These are phyloP conservation scores for Alternaria triticimaculans DNA, from an alignment of 2,329 filamentous ascomycete genomes.

Conservation along the genomic window DNA sequence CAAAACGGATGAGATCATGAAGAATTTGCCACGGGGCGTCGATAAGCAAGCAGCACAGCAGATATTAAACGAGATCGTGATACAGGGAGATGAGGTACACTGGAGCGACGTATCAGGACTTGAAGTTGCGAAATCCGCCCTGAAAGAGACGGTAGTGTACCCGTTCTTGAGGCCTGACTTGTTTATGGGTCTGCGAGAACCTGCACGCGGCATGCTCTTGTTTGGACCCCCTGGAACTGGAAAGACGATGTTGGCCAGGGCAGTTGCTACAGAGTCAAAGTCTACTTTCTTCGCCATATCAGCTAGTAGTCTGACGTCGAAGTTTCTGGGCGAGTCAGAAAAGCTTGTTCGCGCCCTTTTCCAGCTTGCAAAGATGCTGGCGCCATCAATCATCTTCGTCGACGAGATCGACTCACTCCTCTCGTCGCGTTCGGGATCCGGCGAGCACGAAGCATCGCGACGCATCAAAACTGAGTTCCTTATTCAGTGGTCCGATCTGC, in stretches of 20 bases:
- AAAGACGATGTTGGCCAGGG: constrained; percentile 96
- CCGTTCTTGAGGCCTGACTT: constrained; percentile 93
- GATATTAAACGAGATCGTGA: constrained; percentile 94
- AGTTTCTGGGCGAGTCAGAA: constrained; percentile 95
- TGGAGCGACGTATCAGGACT: constrained; percentile 94
- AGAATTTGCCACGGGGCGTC: constrained; percentile 79
- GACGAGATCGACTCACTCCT: constrained; percentile 97
- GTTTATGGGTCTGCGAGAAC: constrained; percentile 94
- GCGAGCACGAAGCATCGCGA: constrained; percentile 90
- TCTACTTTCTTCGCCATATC: constrained; percentile 98
- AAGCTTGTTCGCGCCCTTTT: constrained; percentile 95
- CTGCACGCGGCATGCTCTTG: constrained; percentile 90
- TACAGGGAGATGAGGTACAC: constrained; percentile 91
- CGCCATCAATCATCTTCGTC: constrained; percentile 96
- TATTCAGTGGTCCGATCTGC: constrained; percentile 95
- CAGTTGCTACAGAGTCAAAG: constrained; percentile 91
- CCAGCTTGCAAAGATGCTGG: constrained; percentile 82
- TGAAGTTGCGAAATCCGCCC: constrained; percentile 85
- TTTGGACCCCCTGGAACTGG: constrained; percentile 98
- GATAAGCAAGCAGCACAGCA: constrained; percentile 85
- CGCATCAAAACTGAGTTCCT: constrained; percentile 98
- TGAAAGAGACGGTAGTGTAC: constrained; percentile 96
- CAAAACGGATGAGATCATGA: constrained; percentile 62
- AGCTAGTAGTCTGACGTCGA: constrained; percentile 90
- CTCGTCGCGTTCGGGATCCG: constrained; percentile 75